Evolutionary conservation across 768 basidiomycete genomes (phyloP), one percentile per base, ranked within the genome.

Genomic region (Rhodosporidiobolus odoratus): DNA sequence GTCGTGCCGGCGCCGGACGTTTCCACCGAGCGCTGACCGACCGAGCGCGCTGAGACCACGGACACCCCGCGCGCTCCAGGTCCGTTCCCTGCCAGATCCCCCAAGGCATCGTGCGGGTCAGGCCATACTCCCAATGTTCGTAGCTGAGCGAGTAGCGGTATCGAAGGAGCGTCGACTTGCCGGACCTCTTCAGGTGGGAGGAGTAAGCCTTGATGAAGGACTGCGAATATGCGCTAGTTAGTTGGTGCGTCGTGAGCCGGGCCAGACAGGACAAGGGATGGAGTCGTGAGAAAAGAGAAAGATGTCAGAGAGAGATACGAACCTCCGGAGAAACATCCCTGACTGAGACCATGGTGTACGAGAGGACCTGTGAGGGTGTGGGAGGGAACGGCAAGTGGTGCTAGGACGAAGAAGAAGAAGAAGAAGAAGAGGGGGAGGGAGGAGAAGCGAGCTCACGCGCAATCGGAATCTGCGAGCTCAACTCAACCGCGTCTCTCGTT

Each of bases 171-270:
- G 21, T 27, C 34, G 25, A 72, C 75, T 43, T 59, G 76, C 76
- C 76, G 34, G 75, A 75, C 59, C 76, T 59, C 75, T 78, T 78
- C 69, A 78, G 66, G 71, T 78, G 77, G 32, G 61, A 58, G 40
- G 73, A 71, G 76, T 78, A 78, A 54, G 76, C 73, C 38, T 58
- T 50, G 48, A 71, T 71, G 69, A 71, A 71, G 52, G 65, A 40
- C n/a, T 38, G 6, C 13, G 32, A 19, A 12, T 45, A 23, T 45
- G 23, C 43, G 23, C 13, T 13, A 45, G 23, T 45, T 23, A 45
- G 43, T 45, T 12, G 43, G 13, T 23, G 43, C 6, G n/a, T 12
- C 7, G 38, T n/a, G n/a, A n/a, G n/a, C n/a, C n/a, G n/a, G 41
- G n/a, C 38, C 40, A 16, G n/a, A 61, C 10, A 19, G 15, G 27